These are phyloP conservation scores for Arachis hypogaea DNA, from an alignment of 306 rosid genomes.

Conservation along the genomic window DNA sequence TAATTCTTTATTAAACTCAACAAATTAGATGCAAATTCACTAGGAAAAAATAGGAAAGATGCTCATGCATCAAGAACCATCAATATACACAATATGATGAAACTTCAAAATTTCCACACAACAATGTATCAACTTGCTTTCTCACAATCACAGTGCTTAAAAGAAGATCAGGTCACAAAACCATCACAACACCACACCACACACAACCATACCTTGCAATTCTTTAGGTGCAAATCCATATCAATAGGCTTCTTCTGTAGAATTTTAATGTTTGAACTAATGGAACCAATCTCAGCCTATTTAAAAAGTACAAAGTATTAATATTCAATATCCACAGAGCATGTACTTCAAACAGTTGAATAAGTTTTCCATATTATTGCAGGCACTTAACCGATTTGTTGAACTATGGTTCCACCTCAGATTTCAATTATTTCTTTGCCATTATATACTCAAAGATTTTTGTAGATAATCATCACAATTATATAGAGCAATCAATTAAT, in stretches of 20 bases:
- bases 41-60: too few relatives aligned
- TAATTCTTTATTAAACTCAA: too few relatives aligned
- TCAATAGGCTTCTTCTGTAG: conserved; percentile 98
- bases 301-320: conserved; percentile 8
- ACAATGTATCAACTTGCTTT: conserved; percentile 8
- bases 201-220: conserved; percentile 78
- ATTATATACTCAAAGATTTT: not conserved
- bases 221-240: conserved; percentile 94
- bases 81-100: not conserved
- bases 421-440: not conserved
- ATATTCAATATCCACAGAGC: too few relatives aligned
- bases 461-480: not conserved
- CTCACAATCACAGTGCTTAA: conserved; percentile 4
- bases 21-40: too few relatives aligned
- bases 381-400: not conserved
- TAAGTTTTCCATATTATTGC: not conserved
- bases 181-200: conserved; percentile 4
- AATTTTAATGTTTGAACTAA: conserved; percentile 93
- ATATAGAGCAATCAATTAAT: not conserved
- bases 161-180: conserved; percentile 22
- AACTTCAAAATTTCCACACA: not conserved
- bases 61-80: not conserved
- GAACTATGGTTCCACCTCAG: not conserved
- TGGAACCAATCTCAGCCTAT: conserved; percentile 95
- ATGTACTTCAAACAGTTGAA: too few relatives aligned